These are phyloP conservation scores for Trichoderma virens DNA, from an alignment of 495 filamentous ascomycete species.

Conservation along the genomic window DNA sequence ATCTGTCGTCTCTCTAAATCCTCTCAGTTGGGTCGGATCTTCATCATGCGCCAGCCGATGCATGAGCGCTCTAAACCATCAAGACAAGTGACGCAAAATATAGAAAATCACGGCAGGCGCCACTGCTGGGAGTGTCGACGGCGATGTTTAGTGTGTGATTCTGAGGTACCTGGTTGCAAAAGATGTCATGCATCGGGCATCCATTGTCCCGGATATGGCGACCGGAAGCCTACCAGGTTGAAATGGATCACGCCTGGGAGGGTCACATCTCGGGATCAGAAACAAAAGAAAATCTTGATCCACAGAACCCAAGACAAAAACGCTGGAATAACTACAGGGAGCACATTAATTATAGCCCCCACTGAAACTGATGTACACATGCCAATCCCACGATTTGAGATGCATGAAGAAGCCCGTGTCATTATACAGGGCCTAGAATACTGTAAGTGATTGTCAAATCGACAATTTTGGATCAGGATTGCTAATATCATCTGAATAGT, in stretches of 20 bases:
- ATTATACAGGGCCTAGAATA: slow-evolving; percentile 13
- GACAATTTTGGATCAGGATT: not conserved
- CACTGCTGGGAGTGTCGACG: slow-evolving; percentile 29
- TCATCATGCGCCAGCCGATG: not conserved
- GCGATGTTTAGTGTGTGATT: slow-evolving; percentile 25
- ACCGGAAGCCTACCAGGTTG: slow-evolving; percentile 18
- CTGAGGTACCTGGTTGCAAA: slow-evolving; percentile 18
- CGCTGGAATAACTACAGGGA: not conserved
- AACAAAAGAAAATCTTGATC: not conserved
- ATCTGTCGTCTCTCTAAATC: not conserved
- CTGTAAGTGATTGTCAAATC: slow-evolving; percentile 14
- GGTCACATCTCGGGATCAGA: slow-evolving; percentile 19
- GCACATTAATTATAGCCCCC: not conserved
- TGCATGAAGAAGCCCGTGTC: not conserved
- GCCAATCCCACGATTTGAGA: not conserved
- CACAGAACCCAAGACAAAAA: not conserved
- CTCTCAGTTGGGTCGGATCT: not conserved
- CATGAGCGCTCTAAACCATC: not conserved
- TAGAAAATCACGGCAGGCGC: slow-evolving; percentile 14
- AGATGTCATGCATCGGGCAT: slow-evolving; percentile 19
- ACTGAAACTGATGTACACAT: not conserved
- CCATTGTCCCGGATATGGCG: slow-evolving; percentile 23
- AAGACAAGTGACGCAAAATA: not conserved
- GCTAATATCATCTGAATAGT: slow-evolving; percentile 17
- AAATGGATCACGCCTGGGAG: slow-evolving; percentile 25